phyloP scores from a whole-genome alignment of 371 early-diverging fungal species.

The Mortierella sp. region DNA sequence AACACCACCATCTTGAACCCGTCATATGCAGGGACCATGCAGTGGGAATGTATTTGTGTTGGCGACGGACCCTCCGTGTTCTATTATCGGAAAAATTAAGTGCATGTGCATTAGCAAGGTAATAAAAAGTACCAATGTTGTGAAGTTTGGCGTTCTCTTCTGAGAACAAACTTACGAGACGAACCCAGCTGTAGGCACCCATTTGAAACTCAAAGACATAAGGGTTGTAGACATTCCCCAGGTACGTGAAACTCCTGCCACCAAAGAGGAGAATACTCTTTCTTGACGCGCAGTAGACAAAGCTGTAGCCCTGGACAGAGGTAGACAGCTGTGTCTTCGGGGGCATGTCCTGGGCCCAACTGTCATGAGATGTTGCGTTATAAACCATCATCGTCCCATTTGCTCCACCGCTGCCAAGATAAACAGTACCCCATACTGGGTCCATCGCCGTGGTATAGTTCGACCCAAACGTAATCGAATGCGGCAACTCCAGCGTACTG shows the following conservation, averaged over 20 bases:
- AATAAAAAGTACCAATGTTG: background rate
- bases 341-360: background rate
- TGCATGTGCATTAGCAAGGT: background rate
- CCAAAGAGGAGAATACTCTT: slow-evolving; percentile 5
- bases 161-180: background rate
- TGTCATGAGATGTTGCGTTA: background rate
- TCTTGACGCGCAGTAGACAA: slow-evolving; percentile 8
- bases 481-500: background rate
- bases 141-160: background rate
- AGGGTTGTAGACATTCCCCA: background rate
- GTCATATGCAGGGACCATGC: slow-evolving; percentile 11
- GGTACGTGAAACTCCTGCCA: background rate
- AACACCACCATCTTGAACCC: slow-evolving; percentile 22
- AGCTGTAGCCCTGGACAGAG: background rate
- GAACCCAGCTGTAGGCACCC: background rate
- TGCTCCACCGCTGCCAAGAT: background rate
- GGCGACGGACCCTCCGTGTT: background rate
- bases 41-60: background rate
- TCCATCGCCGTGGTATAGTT: background rate
- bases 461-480: background rate
- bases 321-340: background rate
- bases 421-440: background rate
- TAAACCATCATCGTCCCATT: background rate
- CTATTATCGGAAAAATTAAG: background rate
- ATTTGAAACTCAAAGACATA: slow-evolving; percentile 3